Evolutionary conservation across 345 rosid species (phyloP).

Genomic region (Acer negundo): DNA sequence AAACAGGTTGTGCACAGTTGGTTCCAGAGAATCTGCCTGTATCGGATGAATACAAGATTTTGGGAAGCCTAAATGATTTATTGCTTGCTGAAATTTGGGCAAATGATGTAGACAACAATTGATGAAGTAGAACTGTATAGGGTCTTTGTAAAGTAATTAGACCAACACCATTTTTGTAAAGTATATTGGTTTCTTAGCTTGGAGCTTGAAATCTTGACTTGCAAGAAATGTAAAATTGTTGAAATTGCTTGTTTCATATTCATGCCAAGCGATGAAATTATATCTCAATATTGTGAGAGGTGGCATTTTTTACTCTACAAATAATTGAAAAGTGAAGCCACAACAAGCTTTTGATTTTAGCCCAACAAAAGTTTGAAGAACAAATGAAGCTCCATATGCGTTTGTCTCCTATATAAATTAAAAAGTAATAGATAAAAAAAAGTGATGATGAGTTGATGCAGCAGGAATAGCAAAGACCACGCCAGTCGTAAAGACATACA

Average conservation of each 20-base stretch:
- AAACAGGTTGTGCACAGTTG: neutral
- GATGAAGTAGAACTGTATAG: neutral
- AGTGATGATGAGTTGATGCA: no score
- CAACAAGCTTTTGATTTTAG: no score
- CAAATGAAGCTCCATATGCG: no score
- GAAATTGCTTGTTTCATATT: neutral
- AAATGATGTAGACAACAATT: neutral
- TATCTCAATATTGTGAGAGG: no score
- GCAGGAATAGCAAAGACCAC: neutral
- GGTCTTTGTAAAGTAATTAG: neutral
- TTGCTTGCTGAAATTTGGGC: neutral
- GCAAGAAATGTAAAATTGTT: neutral
- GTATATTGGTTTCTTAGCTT: neutral
- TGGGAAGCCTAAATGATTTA: neutral
- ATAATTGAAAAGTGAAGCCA: no score
- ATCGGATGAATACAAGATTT: neutral
- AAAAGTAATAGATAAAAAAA: no score
- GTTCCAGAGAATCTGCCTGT: neutral
- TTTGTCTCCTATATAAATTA: no score
- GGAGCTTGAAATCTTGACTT: neutral
- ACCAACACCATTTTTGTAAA: neutral
- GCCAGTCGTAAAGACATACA: neutral
- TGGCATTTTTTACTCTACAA: no score
- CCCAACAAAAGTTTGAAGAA: no score
- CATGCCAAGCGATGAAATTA: no score